Percentiles rank a stretch among this genome's conserved stretches.
Conservation (phyloP, 2,329 filamentous ascomycete species). For the Arthrobotrys pseudoclavata region DNA sequence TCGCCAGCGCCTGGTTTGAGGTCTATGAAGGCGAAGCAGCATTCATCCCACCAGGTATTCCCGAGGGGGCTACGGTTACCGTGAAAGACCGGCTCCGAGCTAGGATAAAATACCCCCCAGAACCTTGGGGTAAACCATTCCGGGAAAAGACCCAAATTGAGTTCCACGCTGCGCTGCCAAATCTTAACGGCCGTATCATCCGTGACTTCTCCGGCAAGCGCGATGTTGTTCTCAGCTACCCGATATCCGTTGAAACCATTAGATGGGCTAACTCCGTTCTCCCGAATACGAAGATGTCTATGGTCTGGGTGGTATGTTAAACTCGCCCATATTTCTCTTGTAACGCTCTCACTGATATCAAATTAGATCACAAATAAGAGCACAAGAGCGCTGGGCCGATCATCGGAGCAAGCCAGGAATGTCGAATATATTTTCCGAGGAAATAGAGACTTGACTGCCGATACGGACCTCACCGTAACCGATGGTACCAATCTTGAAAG, state of each 20-base stretch:
- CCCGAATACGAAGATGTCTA: conserved; percentile 15
- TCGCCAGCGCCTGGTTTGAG: conserved; percentile 21
- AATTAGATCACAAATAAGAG: conserved; percentile 33
- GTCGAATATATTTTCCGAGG: conserved; percentile 25
- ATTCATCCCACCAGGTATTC: conserved; percentile 30
- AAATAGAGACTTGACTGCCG: conserved; percentile 2
- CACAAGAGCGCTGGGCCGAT: conserved; percentile 20
- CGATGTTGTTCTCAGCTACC: conserved; percentile 24
- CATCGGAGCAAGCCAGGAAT: conserved; percentile 15
- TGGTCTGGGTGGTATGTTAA: conserved; percentile 26
- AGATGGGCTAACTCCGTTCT: conserved; percentile 35
- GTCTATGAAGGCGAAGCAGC: conserved; percentile 9
- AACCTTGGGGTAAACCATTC: conserved; percentile 23
- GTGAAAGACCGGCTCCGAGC: conserved; percentile 20
- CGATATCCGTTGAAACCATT: conserved; percentile 15
- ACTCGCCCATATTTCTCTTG: not conserved
- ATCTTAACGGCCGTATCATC: conserved; percentile 25
- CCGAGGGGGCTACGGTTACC: not conserved
- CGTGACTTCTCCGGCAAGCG: conserved; percentile 29
- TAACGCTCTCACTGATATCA: not conserved
- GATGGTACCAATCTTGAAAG: not conserved
- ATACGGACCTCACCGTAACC: conserved; percentile 4
- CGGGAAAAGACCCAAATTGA: conserved; percentile 15
- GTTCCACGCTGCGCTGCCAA: conserved; percentile 19
- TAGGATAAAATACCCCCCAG: conserved; percentile 22